Base-by-base conservation (phyloP, 352 stramenopile genomes). In the Globisporangium heterothallicum region DNA sequence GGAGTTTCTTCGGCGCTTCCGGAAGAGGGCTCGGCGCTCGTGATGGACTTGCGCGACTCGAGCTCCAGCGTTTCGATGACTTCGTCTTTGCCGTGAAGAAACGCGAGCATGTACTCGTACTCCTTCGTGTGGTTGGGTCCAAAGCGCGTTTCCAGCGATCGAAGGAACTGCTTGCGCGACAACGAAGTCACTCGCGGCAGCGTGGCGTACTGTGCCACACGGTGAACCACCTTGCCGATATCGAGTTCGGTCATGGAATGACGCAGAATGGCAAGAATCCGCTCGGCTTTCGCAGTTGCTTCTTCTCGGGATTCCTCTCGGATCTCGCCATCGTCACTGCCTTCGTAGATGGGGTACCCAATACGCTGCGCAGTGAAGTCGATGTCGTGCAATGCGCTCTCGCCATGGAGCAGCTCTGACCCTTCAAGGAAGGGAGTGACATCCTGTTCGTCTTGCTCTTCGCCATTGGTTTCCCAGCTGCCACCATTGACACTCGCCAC, bases 161-260 rank as follows among this genome's bases (percentile, higher is more conserved):
- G 57, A 22, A 91, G 58, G 45, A 94, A 94, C 58, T 88, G 77
- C 62, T 90, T 91, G 40, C 78, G 72, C 24, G 78, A 88, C 25
- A 86, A 65, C 25, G 66, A 59, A 36, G 76, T 92, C 43, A 90
- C 77, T n/a, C 75, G 72, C 21, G 81, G 81, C 18, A 86, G 73
- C 49, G 79, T 88, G 4, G 84, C 77, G 56, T 88, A 92, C 52
- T 91, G 78, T 19, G 77, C 80, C 44, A 91, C 73, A 42, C 83
- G 81, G 38, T 91, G 80, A 41, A 91, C 79, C 6, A 94, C 74
- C 50, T 84, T 83, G 55, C 83, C 78, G 25, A 91, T 90, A 58
- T 88, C 74, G 9, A 90, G 63, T 45, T 94, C 84, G 25, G 74
- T 91, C 77, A 94, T 88, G 53, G 80, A 88, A 59, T 91, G 78